Evolutionary conservation across 1,284 basidiomycete species (phyloP), one percentile per base, ranked within the genome.

Genomic region (Ustilago bromivora): DNA sequence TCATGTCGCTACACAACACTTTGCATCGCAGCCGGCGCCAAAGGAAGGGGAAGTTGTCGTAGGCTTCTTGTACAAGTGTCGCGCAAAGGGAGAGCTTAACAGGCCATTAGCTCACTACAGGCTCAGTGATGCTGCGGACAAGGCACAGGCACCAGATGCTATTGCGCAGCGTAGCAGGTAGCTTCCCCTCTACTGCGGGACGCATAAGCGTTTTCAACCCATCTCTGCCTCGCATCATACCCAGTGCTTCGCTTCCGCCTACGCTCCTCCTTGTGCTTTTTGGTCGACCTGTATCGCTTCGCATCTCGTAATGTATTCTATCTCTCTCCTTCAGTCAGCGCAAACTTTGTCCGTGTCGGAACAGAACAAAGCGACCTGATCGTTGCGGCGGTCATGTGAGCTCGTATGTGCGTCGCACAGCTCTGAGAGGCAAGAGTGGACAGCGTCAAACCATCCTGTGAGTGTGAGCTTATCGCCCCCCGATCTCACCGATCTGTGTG

Each of bases 31-130:
- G 51, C 82, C 81, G 7, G 68, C 79, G 13, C 82, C 82, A 2
- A 83, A 83, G 58, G 82, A 83, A 43, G 82, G 82, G 11, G 82
- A 83, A 58, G 77, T 82, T 2, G 82, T 83, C 0, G 82, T 83
- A 2, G 79, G 79, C 1, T 83, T 83, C 63, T 57, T 83, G 58
- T 82, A 82, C 65, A 74, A 81, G 64, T 82, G 81, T 53, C 64
- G 68, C 15, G 79, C 74, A 15, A 77, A 76, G 55, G 81, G 82
- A 59, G 74, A 83, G 71, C 67, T 78, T 28, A 78, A 73, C 49
- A 34, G 68, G 28, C 76, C 76, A 17, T 53, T 78, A 11, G 76
- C 71, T 17, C 76, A 78, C 41, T 73, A 73, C 34, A 60, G 71
- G 36, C 67, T 77, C 35, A 68, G 46, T 40, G 74, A 76, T 23